Evolutionary conservation across 805 yeast genomes (phyloP), one percentile per base, ranked within the genome.

Genomic region (Metschnikowia henanensis): DNA sequence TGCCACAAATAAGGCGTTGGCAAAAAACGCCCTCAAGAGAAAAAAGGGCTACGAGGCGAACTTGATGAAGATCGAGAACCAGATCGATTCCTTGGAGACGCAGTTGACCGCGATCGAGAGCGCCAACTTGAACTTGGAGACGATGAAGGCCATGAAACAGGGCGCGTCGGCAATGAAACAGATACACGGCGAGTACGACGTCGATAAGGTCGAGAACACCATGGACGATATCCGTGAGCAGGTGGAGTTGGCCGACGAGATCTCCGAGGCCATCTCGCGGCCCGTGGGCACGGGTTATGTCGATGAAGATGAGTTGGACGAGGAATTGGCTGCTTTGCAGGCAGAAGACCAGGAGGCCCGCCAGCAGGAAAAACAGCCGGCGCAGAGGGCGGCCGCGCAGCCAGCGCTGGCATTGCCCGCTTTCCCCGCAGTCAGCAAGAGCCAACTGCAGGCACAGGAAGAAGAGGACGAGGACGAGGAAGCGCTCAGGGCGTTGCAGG

Each of bases 161-260:
- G 98, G 98, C 47, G 96, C 99, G 5, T 78, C 79, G 61, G 98
- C 98, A 32, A 89, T 94, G 96, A 90, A 91, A 64, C 86, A 85
- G 59, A 92, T 94, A 59, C 98, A 94, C 65, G 91, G 90, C 52
- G 96, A 90, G 59, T 82, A 94, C 73, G 84, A 94, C 62, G 89
- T 94, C 48, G 99, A 94, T 66, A 91, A 90, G 72, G 97, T 94
- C 33, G 99, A 94, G 63, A 86, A 84, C 56, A 92, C 97, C 7
- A 92, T 94, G 98, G 99, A 94, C 65, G 96, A 92, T 50, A 89
- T 95, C 51, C 81, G 98, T 56, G 99, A 94, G 63, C 98, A 94
- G 68, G 95, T 92, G 40, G 97, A 92, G 58, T 73, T 88, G 58
- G 87, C 96, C 33, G 97, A 90, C 54, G 99, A 94, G 72, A 90